Evolutionary conservation across 306 rosid genomes (phyloP).

Genomic region (Cucurbita ficifolia): DNA sequence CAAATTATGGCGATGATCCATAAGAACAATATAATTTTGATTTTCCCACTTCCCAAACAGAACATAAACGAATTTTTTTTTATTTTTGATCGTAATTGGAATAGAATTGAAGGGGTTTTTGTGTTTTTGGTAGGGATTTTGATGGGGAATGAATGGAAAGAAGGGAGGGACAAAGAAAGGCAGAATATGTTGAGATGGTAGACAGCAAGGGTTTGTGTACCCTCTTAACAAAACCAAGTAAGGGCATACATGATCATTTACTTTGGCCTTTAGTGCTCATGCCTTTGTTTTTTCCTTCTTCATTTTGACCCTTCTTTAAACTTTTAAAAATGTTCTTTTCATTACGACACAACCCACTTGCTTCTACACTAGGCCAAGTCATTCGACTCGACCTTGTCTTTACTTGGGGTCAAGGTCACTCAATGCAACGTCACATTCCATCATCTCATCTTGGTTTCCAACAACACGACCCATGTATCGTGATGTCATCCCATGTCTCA

Average conservation of each 20-base stretch:
- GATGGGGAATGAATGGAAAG: slow-evolving; percentile 19
- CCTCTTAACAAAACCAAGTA: slow-evolving; percentile 40
- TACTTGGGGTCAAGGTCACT: too few species aligned
- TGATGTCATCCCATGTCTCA: too few species aligned
- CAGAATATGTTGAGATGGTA: slow-evolving; percentile 48
- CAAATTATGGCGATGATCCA: background rate
- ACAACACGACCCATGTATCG: too few species aligned
- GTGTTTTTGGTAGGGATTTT: background rate
- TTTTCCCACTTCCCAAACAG: background rate
- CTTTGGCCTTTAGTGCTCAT: background rate
- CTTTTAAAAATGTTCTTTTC: too few species aligned
- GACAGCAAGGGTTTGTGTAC: slow-evolving; percentile 64
- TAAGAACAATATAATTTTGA: background rate
- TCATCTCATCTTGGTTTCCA: too few species aligned
- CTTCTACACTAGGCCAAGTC: too few species aligned
- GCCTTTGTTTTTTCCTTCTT: background rate
- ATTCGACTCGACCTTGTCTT: too few species aligned
- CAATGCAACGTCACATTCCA: too few species aligned
- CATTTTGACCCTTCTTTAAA: too few species aligned
- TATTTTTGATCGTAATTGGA: background rate
- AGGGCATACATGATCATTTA: slow-evolving; percentile 5
- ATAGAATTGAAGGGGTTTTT: background rate
- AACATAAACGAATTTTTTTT: too few species aligned
- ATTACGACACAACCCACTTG: too few species aligned
- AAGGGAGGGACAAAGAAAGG: slow-evolving; percentile 8